Base-by-base conservation (phyloP, 73 alveolate species). In the Paramecium primaurelia region DNA sequence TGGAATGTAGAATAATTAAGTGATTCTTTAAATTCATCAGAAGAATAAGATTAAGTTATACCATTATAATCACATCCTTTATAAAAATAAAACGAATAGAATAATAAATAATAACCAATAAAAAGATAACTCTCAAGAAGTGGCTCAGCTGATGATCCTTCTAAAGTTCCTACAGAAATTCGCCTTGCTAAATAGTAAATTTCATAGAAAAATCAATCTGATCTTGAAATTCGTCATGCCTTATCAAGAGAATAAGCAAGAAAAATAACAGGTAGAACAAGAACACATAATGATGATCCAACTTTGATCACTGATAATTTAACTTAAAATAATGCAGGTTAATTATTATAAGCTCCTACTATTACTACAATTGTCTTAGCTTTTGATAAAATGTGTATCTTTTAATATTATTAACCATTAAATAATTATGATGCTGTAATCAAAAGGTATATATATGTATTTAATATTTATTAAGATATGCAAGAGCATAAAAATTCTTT, bases 361-460 rank as follows among this genome's bases (percentile, higher is more conserved):
- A 34, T 37, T 36, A 73, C 87, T 37, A 37, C 58, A 32, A 73
- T 73, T 36, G 34, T 37, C 12, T 36, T 37, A 9, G 26, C 34
- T 6, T 80, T 80, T 42, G 91, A 80, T 80, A 80, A 80, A 36
- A 80, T 80, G 91, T 18, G 58, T 4, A 47, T 80, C 16, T 80
- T 80, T 80, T 16, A 80, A 44, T 42, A 11, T 20, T 80, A 80
- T 49, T 16, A 32, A 7, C 71, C 91, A 2, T 36, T 80, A 8
- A 80, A 80, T 49, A 80, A 80, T 36, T 80, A 80, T 80, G 91
- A 80, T 26, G 47, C 32, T 11, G 73, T 80, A 5, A 44, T 80
- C 25, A 80, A 47, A 49, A 80, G 87, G 87, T 73, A 71, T 30
- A 6, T 5, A 34, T 4, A 22, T 22, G 0, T 4, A 3, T 54